phyloP scores from a whole-genome alignment of 2,329 filamentous ascomycete species.

The Fusarium duplospermum region DNA sequence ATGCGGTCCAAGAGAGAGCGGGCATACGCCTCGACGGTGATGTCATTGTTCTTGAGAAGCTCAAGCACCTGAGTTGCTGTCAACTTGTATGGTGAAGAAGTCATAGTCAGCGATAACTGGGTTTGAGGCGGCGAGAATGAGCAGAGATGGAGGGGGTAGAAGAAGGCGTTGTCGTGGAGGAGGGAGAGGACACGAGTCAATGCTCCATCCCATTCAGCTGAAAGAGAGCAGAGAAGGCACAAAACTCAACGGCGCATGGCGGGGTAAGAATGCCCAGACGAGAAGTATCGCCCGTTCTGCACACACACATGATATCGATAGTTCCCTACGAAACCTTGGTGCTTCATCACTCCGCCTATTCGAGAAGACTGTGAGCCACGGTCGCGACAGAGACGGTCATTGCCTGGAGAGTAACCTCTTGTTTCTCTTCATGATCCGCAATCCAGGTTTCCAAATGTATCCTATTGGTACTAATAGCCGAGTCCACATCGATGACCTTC shows the following conservation, averaged over 20 bases:
- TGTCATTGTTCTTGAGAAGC: neutral
- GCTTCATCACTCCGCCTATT: neutral
- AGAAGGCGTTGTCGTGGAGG: neutral
- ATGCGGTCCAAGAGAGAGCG: conserved; percentile 14
- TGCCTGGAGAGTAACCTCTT: neutral
- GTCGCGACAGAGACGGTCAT: neutral
- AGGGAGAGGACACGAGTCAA: neutral
- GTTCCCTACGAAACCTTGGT: neutral
- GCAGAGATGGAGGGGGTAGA: neutral
- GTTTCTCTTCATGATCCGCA: neutral
- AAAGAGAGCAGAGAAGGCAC: neutral
- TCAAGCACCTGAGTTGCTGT: neutral
- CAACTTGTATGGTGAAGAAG: neutral
- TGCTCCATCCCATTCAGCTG: neutral
- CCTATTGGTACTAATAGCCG: neutral
- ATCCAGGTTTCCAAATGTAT: neutral
- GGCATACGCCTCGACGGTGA: conserved; percentile 36
- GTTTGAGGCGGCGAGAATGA: neutral
- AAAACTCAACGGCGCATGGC: neutral
- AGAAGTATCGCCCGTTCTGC: neutral
- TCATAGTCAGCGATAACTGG: neutral
- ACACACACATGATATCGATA: neutral
- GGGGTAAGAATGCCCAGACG: neutral
- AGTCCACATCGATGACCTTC: no score
- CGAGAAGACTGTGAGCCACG: neutral